A percentile compares a stretch with the other conserved stretches of the same genome.
Conservation (phyloP, 139 green algal species). For the Chlamydomonas eustigma region DNA sequence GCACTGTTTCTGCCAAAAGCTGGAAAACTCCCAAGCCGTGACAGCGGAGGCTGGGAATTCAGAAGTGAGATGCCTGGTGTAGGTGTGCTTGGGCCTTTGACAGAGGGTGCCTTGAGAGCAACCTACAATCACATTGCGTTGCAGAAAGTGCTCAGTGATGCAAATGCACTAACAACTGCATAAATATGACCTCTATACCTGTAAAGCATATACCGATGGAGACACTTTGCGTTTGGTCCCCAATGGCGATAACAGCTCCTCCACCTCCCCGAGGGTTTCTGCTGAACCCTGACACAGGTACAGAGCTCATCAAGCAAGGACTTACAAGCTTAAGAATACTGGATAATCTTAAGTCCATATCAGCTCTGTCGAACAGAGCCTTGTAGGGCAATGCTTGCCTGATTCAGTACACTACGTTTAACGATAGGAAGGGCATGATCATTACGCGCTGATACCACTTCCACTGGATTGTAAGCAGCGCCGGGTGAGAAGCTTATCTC, state of each 20-base stretch:
- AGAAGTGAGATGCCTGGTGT: no score
- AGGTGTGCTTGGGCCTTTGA: background rate
- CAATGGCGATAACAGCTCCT: slow-evolving; percentile 4
- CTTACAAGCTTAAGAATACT: no score
- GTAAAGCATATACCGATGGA: background rate
- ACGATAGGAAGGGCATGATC: background rate
- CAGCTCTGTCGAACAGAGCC: no score
- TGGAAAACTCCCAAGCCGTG: no score
- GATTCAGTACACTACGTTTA: background rate
- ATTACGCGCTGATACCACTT: background rate
- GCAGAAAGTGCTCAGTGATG: background rate
- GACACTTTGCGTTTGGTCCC: slow-evolving; percentile 1
- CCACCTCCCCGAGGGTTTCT: background rate
- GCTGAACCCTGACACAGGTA: background rate
- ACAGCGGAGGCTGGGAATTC: no score
- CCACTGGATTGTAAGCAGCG: slow-evolving; percentile 43
- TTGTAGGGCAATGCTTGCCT: no score
- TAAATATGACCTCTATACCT: no score
- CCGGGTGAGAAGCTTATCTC: slow-evolving; percentile 79
- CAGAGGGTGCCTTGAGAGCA: background rate
- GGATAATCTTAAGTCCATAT: no score
- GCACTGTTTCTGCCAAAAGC: no score
- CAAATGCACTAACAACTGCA: no score
- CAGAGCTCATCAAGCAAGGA: no score
- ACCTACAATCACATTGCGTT: background rate